A percentile compares a stretch with the other conserved stretches of the same genome.
phyloP scores from a whole-genome alignment of 208 protist genomes.

The Trypanosoma boissoni region DNA sequence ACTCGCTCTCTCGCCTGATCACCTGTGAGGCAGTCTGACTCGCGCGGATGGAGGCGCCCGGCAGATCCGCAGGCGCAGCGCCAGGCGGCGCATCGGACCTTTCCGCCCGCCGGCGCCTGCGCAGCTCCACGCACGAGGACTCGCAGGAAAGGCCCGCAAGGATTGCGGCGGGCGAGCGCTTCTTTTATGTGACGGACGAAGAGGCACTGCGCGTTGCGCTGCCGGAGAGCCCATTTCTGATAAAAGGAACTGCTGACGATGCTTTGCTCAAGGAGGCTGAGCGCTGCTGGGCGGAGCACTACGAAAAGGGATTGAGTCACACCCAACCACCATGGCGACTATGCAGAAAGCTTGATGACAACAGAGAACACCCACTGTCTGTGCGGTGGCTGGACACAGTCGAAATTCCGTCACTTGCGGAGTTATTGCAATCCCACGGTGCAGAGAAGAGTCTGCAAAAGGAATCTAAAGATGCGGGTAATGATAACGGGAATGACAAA shows the following conservation, averaged over 20 bases:
- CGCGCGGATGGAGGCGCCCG: too few relatives aligned
- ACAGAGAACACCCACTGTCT: conserved; percentile 73
- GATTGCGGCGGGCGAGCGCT: not conserved
- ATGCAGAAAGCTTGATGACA: conserved; percentile 47
- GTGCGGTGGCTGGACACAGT: conserved; percentile 58
- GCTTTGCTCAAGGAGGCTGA: conserved; percentile 17
- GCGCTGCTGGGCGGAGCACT: conserved; percentile 36
- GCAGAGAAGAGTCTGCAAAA: too few relatives aligned
- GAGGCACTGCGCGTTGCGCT: not conserved
- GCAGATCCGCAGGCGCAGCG: too few relatives aligned
- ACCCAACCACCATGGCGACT: conserved; percentile 73
- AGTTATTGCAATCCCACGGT: too few relatives aligned
- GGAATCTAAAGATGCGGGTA: too few relatives aligned
- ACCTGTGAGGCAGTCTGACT: too few relatives aligned
- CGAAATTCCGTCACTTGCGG: conserved; percentile 35
- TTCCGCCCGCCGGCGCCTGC: not conserved
- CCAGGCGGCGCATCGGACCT: too few relatives aligned
- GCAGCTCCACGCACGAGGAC: not conserved
- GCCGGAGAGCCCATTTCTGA: not conserved
- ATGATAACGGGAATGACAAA: too few relatives aligned
- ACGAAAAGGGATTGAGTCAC: conserved; percentile 45
- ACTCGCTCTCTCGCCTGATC: not conserved
- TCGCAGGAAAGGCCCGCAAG: not conserved
- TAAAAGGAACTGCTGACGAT: not conserved
- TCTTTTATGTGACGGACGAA: conserved; percentile 23